These are phyloP conservation scores for Fomitopsis pinicola DNA, from an alignment of 1,284 basidiomycete species.

Conservation along the genomic window DNA sequence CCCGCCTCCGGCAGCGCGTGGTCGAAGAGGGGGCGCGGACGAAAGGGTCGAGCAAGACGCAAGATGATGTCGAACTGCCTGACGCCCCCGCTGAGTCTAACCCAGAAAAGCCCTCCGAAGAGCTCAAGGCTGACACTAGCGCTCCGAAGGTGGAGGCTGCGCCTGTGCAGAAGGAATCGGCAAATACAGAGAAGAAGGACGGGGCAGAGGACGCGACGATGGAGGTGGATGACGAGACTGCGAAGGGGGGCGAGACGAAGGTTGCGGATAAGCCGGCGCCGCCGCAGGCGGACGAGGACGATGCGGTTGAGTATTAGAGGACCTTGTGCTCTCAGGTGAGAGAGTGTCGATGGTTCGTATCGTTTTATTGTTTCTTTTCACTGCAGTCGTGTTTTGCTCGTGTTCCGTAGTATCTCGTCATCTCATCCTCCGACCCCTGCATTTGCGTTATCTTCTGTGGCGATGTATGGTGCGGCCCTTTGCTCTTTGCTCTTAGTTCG, in stretches of 20 bases:
- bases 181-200: conserved; percentile 12
- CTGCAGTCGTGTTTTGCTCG: background rate
- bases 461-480: background rate
- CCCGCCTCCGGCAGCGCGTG: conserved; percentile 55
- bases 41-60: conserved; percentile 29
- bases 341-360: background rate
- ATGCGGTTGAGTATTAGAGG: conserved; percentile 54
- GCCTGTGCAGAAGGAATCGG: background rate
- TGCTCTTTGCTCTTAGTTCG: background rate
- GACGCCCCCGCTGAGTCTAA: conserved; percentile 7
- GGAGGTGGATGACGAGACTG: conserved; percentile 24
- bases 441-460: background rate
- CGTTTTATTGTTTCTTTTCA: background rate
- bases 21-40: conserved; percentile 49
- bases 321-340: background rate
- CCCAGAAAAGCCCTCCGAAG: conserved; percentile 15
- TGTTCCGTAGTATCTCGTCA: background rate
- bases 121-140: conserved; percentile 13
- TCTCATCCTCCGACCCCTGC: background rate
- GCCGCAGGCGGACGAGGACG: conserved; percentile 47
- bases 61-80: conserved; percentile 11
- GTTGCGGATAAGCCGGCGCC: conserved; percentile 22
- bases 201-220: conserved; percentile 16
- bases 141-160: background rate
- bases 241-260: conserved; percentile 24